Evolutionary conservation across 345 rosid species (phyloP).

Genomic region (Arabidopsis suecica): DNA sequence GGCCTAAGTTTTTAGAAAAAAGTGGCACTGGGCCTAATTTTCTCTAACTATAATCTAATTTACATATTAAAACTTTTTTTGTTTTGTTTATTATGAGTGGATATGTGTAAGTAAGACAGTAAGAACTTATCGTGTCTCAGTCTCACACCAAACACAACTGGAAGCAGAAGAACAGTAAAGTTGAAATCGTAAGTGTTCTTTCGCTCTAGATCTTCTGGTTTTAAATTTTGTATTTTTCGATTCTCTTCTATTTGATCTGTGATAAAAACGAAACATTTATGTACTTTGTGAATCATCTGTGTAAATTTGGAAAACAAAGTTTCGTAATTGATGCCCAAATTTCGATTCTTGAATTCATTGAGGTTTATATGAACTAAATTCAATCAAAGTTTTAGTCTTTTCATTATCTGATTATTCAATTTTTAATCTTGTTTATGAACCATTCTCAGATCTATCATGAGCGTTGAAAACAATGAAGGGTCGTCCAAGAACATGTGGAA

Average conservation of each 20-base stretch:
- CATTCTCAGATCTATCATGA: slow-evolving; percentile 24
- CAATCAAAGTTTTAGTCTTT: not conserved
- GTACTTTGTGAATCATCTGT: not conserved
- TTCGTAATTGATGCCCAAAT: not conserved
- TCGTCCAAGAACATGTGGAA: slow-evolving; percentile 31
- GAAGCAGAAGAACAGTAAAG: not conserved
- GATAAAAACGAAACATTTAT: not conserved
- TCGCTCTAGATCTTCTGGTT: not conserved
- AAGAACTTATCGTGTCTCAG: too few relatives aligned
- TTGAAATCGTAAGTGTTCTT: slow-evolving; percentile 26
- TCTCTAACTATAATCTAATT: too few relatives aligned
- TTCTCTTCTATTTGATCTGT: not conserved
- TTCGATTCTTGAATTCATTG: not conserved
- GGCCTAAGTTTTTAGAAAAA: too few relatives aligned
- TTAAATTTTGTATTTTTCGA: not conserved
- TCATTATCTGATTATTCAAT: not conserved
- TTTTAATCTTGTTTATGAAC: not conserved
- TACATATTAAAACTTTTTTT: too few relatives aligned
- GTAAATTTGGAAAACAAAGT: not conserved
- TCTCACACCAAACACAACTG: too few relatives aligned
- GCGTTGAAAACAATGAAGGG: not conserved
- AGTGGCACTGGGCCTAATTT: too few relatives aligned
- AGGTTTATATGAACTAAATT: not conserved
- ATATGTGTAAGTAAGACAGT: too few relatives aligned
- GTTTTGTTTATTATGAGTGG: too few relatives aligned